Base-by-base conservation (phyloP, 495 filamentous ascomycete genomes). In the Penicillium cinerascens region DNA sequence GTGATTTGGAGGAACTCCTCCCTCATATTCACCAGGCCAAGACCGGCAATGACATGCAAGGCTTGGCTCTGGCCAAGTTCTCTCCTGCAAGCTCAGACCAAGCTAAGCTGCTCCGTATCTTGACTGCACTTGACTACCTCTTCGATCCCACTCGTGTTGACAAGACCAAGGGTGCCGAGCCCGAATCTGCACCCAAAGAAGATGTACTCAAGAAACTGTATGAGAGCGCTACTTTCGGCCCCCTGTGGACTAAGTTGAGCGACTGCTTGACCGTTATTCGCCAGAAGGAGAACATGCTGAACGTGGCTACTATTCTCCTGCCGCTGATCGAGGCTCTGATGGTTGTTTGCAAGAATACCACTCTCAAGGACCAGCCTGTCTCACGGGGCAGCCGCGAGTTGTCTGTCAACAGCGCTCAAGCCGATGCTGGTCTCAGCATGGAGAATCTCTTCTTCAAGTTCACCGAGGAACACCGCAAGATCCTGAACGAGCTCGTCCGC, bases 291-390 rank as follows among this genome's bases (percentile, higher is more conserved):
- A 92, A 92, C 66, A 88, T 96, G 85, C 79, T 97, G 55, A 97
- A 97, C 62, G 89, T 97, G 46, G 93, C 93, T 36, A 96, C 91
- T 9, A 96, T 97, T 53, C 82, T 99, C 22, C 77, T 97, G 26
- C 95, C 93, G 21, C 73, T 97, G 26, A 95, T 97, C 47, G 93
- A 99, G 66, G 87, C 90, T 21, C 76, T 99, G 57, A 97, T 99
- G 95, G 95, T 99, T 45, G 92, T 97, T 33, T 97, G 95, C 81
- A 97, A 97, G 76, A 96, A 97, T 68, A 88, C 85, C 15, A 89
- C 90, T 2, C 71, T 92, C 36, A 90, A 95, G 60, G 84, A 86
- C 44, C 79, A 85, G 49, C 69, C 81, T 2, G 55, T 80, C 15
- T 72, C 78, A 50, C 83, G 84, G 21, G 63, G 71, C 37, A 76